Base-by-base conservation (phyloP, 108 stramenopile genomes). In the Bacterosira constricta region DNA sequence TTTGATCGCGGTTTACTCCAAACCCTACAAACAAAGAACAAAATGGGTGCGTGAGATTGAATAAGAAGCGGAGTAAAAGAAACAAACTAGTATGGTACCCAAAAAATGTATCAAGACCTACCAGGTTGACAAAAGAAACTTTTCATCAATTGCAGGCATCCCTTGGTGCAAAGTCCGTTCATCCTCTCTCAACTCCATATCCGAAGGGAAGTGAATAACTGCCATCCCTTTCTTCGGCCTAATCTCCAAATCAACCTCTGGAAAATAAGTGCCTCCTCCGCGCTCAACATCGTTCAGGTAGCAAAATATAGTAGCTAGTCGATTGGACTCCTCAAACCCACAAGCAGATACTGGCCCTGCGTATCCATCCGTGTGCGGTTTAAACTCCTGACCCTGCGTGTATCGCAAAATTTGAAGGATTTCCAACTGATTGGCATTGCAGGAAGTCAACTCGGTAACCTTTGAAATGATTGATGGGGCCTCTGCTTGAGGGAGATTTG, bases 321-420 rank as follows among this genome's bases (percentile, higher is more conserved):
- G 51, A 35, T 79, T 83, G 7, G 82, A 80, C 15, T 85, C 30
- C 35, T 69, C 27, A 67, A 83, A 88, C 1, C 87, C 84, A 57
- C 77, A 74, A 29, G 87, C 87, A 39, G 79, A 80, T 10, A 51
- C 64, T 10, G 82, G 75, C 0, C 84, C 80, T 29, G 63, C 55
- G 68, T 81, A 83, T 10, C 84, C 84, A 64, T 88, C 87, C 2
- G 84, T 85, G 34, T 88, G 84, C 13, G 69, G 36, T 4, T 53
- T 62, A 37, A 88, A 88, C n/a, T 75, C 47, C 39, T 88, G 86
- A 4, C 86, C 81, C 7, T 56, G 41, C n/a, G 32, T 54, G 63
- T 88, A 88, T 10, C 64, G 35, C 9, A 88, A 63, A 2, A 85
- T 67, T 66, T 88, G 86, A 8, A 85, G 31, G 11, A 81, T 76